A percentile compares a stretch with the other conserved stretches of the same genome.
phyloP scores from a whole-genome alignment of 2,329 filamentous ascomycete genomes.

The Arachnopeziza araneosa region DNA sequence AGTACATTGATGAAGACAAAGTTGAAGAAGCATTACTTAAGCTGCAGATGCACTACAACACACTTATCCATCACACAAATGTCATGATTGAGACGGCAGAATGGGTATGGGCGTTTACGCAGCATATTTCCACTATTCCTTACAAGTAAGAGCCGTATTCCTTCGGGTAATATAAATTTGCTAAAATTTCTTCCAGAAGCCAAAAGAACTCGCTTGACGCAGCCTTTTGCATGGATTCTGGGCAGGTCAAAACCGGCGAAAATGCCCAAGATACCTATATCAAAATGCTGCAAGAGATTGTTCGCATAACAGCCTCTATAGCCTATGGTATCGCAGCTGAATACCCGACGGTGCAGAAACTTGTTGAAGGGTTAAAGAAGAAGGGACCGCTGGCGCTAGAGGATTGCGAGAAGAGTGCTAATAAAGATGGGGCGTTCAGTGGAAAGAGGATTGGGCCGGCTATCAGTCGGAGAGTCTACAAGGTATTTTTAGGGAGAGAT shows the following conservation, averaged over 20 bases:
- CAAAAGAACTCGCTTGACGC: conserved; percentile 46
- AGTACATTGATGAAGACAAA: conserved; percentile 59
- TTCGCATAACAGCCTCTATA: conserved; percentile 64
- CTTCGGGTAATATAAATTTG: background rate
- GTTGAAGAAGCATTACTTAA: conserved; percentile 67
- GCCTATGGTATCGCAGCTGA: conserved; percentile 62
- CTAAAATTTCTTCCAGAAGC: conserved; percentile 5
- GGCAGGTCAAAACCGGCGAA: conserved; percentile 68
- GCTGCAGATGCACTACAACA: conserved; percentile 62
- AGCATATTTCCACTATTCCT: conserved; percentile 71
- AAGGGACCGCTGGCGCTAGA: conserved; percentile 57
- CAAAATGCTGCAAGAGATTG: conserved; percentile 71
- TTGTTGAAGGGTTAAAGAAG: conserved; percentile 53
- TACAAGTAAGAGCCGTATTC: conserved; percentile 47
- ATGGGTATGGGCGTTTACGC: conserved; percentile 69
- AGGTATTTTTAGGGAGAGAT: conserved; percentile 54
- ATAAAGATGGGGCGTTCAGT: conserved; percentile 49
- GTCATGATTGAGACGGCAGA: conserved; percentile 58
- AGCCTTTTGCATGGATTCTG: conserved; percentile 73
- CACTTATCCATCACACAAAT: conserved; percentile 64
- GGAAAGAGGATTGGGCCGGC: conserved; percentile 52
- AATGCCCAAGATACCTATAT: conserved; percentile 61
- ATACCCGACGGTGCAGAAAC: conserved; percentile 50
- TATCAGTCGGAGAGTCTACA: conserved; percentile 53
- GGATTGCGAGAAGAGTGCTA: conserved; percentile 51